phyloP scores from a whole-genome alignment of 306 rosid species.

The Betula pendula region DNA sequence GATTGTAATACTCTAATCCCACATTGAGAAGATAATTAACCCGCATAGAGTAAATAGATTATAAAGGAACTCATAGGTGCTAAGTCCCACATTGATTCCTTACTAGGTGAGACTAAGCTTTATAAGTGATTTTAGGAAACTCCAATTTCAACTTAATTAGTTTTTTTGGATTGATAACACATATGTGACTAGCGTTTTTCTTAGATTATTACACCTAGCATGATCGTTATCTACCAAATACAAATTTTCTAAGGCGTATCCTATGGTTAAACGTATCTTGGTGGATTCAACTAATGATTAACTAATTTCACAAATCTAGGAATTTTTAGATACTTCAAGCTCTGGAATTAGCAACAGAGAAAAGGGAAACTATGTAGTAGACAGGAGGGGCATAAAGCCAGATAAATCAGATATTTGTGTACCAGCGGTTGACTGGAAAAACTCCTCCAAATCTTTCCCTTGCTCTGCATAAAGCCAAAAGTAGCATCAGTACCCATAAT shows the following conservation, averaged over 20 bases:
- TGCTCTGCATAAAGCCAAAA: slow-evolving; percentile 54
- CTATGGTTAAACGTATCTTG: background rate
- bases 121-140: no score
- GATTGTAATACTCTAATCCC: no score
- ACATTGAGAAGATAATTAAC: no score
- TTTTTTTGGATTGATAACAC: no score
- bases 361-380: background rate
- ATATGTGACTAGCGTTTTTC: no score
- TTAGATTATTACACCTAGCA: no score
- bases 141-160: no score
- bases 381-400: background rate
- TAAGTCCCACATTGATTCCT: no score
- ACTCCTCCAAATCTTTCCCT: slow-evolving; percentile 78
- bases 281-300: background rate
- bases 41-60: no score
- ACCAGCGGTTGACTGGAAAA: slow-evolving; percentile 90
- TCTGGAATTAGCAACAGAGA: slow-evolving; percentile 5
- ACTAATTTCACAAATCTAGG: background rate
- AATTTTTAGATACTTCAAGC: background rate
- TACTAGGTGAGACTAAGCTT: no score
- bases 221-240: background rate
- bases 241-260: background rate
- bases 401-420: slow-evolving; percentile 18
- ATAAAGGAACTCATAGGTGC: no score
- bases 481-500: slow-evolving; percentile 10